Percentiles rank a stretch among this genome's conserved stretches.
Evolutionary conservation across 2,329 filamentous ascomycete genomes (phyloP).

Genomic region (Nemania sp.): DNA sequence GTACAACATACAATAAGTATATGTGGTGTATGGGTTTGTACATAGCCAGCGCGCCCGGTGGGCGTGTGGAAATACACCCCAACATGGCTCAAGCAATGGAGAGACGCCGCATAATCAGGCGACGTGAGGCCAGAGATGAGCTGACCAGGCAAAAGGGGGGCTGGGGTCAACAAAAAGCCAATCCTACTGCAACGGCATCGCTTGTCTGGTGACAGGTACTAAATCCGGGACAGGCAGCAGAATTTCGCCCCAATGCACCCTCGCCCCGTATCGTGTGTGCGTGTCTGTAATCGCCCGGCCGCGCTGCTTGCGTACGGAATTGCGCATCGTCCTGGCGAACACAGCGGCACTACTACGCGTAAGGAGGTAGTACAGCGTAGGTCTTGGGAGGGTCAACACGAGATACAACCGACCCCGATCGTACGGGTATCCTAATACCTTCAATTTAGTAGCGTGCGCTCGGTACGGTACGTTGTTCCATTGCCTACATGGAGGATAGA

Average conservation of each 20-base stretch:
- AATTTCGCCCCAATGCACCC: conserved; percentile 15
- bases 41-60: conserved; percentile 2
- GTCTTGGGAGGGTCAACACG: too few species aligned
- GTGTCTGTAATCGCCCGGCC: conserved; percentile 21
- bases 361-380: not conserved
- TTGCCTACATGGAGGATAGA: too few species aligned
- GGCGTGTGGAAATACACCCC: conserved; percentile 13
- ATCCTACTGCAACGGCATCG: conserved; percentile 17
- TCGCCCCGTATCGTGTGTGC: conserved; percentile 18
- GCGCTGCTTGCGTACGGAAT: conserved; percentile 6
- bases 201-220: conserved; percentile 9
- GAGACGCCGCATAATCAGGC: conserved; percentile 21
- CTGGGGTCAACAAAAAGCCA: not conserved
- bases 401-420: not conserved
- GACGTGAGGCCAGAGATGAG: conserved; percentile 28
- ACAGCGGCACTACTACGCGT: not conserved
- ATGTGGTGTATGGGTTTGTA: not conserved
- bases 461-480: too few species aligned
- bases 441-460: too few species aligned
- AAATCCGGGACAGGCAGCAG: conserved; percentile 5
- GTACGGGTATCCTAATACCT: too few species aligned
- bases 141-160: conserved; percentile 19
- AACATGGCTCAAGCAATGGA: not conserved
- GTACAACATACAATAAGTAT: not conserved
- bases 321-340: conserved; percentile 10